These are phyloP conservation scores for Alisma plantagoaquatica DNA, from an alignment of 106 monocot species.

Conservation along the genomic window DNA sequence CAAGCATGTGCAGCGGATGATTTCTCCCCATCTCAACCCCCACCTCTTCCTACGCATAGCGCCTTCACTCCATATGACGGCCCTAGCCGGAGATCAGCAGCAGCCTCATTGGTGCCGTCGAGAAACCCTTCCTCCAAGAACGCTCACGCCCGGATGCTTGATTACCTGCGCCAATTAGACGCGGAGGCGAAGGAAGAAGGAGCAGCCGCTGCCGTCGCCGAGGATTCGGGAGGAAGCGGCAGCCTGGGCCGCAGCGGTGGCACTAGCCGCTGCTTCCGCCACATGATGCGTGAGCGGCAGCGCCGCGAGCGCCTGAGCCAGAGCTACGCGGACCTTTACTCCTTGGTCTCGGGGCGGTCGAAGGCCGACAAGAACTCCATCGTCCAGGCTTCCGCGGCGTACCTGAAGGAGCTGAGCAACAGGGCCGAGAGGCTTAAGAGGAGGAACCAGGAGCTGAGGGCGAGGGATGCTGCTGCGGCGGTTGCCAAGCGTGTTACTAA, in stretches of 20 bases:
- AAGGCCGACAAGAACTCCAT: constrained; percentile 86
- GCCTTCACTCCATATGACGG: too few species aligned
- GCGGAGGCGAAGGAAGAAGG: too few species aligned
- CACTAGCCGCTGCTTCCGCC: constrained; percentile 51
- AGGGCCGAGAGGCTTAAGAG: constrained; percentile 26
- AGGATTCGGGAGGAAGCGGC: constrained; percentile 7
- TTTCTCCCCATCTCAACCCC: too few species aligned
- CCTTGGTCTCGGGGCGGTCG: constrained; percentile 30
- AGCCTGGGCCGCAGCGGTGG: background rate
- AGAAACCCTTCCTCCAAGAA: too few species aligned
- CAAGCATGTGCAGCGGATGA: too few species aligned
- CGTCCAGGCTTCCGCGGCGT: constrained; percentile 35
- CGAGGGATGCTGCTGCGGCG: background rate
- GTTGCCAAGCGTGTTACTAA: too few species aligned
- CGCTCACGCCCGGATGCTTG: too few species aligned
- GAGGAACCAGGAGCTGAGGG: constrained; percentile 35
- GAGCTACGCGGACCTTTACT: constrained; percentile 68
- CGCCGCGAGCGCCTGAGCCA: constrained; percentile 84
- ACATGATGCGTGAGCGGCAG: constrained; percentile 87
- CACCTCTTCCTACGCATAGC: too few species aligned
- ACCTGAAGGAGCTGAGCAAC: constrained; percentile 34
- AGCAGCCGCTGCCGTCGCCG: background rate
- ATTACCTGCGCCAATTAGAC: too few species aligned
- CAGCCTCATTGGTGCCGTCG: too few species aligned
- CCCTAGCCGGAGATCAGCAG: too few species aligned